phyloP scores from a whole-genome alignment of 2,329 filamentous ascomycete species.

The Epichloe scottii region DNA sequence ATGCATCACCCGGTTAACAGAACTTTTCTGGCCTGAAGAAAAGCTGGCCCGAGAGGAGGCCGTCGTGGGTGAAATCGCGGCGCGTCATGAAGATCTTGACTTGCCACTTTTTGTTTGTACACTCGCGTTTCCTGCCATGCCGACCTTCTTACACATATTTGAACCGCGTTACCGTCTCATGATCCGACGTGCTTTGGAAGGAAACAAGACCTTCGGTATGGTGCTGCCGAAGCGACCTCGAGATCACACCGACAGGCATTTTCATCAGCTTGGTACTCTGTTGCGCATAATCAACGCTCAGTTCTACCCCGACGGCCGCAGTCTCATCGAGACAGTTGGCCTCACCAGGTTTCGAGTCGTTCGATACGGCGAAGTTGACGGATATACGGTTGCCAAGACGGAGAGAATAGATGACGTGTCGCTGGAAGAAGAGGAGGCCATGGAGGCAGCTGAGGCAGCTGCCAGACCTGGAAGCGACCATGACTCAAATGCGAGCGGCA shows the following conservation, averaged over 20 bases:
- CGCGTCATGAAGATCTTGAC: slow-evolving; percentile 42
- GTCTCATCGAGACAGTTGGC: slow-evolving; percentile 66
- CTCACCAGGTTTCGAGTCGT: slow-evolving; percentile 64
- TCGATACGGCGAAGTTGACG: slow-evolving; percentile 53
- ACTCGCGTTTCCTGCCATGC: slow-evolving; percentile 68
- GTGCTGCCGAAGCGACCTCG: slow-evolving; percentile 52
- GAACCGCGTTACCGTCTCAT: slow-evolving; percentile 87
- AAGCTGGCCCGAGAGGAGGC: slow-evolving; percentile 44
- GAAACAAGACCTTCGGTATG: slow-evolving; percentile 73
- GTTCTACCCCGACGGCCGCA: slow-evolving; percentile 66
- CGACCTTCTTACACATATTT: slow-evolving; percentile 81
- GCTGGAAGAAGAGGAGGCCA: slow-evolving; percentile 63
- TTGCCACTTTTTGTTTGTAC: slow-evolving; percentile 73
- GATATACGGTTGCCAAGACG: slow-evolving; percentile 64
- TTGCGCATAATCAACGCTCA: slow-evolving; percentile 65
- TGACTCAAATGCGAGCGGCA: background rate
- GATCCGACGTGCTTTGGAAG: slow-evolving; percentile 66
- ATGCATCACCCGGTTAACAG: slow-evolving; percentile 49
- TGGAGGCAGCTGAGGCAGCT: slow-evolving; percentile 53
- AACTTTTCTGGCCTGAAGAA: slow-evolving; percentile 56
- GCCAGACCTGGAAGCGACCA: background rate
- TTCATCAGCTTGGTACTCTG: slow-evolving; percentile 66
- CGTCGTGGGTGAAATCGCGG: slow-evolving; percentile 43
- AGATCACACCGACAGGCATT: slow-evolving; percentile 27
- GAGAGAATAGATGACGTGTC: slow-evolving; percentile 74